Evolutionary conservation across 2,329 filamentous ascomycete genomes (phyloP).

Genomic region (Ceratocystis lukuohia): DNA sequence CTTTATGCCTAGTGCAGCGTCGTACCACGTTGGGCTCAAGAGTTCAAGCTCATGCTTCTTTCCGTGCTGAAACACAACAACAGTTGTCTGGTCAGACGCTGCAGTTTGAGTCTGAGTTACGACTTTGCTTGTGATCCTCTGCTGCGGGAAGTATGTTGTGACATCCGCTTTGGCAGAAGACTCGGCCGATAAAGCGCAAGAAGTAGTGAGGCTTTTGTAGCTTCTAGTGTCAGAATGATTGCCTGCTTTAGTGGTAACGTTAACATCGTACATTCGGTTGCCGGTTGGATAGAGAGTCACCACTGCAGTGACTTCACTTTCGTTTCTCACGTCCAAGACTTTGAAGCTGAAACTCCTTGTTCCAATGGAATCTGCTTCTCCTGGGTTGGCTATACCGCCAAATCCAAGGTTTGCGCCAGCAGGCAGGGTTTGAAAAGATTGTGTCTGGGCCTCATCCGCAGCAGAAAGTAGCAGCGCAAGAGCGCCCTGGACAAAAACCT

Average conservation of each 20-base stretch:
- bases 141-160: conserved; percentile 67
- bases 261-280: not conserved
- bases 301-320: not conserved
- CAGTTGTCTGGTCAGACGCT: conserved; percentile 13
- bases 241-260: not conserved
- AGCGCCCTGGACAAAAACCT: conserved; percentile 77
- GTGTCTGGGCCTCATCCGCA: not conserved
- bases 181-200: conserved; percentile 16
- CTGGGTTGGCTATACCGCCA: not conserved
- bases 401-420: conserved; percentile 3
- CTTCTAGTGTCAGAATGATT: not conserved
- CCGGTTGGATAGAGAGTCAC: conserved; percentile 1
- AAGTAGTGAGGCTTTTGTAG: not conserved
- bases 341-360: conserved; percentile 7
- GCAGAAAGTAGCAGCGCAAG: conserved; percentile 33
- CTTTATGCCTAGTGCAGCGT: conserved; percentile 73
- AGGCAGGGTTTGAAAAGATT: not conserved
- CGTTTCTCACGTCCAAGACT: not conserved
- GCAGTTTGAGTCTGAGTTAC: conserved; percentile 36
- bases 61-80: conserved; percentile 66
- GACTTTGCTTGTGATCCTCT: conserved; percentile 66
- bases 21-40: conserved; percentile 62
- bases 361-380: not conserved
- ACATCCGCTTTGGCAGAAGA: conserved; percentile 28
- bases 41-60: conserved; percentile 45